Base-by-base conservation (phyloP, 1,139 yeast genomes). In the Sugiyamaella novakii region DNA sequence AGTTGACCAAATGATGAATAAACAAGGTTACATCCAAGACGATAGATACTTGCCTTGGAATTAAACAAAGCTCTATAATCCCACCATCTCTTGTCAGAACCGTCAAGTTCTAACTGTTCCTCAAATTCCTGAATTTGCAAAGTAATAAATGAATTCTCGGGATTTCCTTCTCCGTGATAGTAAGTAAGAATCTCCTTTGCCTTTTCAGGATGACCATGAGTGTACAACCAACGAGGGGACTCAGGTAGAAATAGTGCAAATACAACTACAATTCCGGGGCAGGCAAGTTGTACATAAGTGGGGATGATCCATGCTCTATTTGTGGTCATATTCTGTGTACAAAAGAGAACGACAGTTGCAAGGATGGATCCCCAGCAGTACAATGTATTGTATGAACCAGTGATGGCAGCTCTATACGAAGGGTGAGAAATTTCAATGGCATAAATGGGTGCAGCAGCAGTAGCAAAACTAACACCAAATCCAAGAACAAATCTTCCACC, bases 171-270 rank as follows among this genome's bases (percentile, higher is more conserved):
- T 14, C 61, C 63, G 39, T 59, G 63, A 49, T 56, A 58, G 40
- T 59, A 55, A 25, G 51, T 34, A 12, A 59, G 37, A 24, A 58
- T 50, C 12, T 62, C 54, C 31, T 76, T 70, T 24, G 87, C 87
- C 43, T 69, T 57, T 1, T 66, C 78, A 40, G 71, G 65, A 25
- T 71, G 62, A 37, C 72, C 74, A 54, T 72, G 78, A 15, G 76
- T 73, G 49, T 81, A 75, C 60, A 63, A 78, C 71, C 75, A 83
- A 69, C 88, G 76, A 53, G 89, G 88, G 6, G 87, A 79, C 61
- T 84, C 89, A 29, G 88, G 87, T 67, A 83, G 71, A 55, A 73
- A 67, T 49, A 78, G 62, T 74, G 81, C 75, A 61, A 84, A 85
- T 49, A 64, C 60, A 42, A 76, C 72, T 55, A 83, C 69, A 52